phyloP scores from a whole-genome alignment of 257 asterid genomes.

The Leptodermis oblonga region DNA sequence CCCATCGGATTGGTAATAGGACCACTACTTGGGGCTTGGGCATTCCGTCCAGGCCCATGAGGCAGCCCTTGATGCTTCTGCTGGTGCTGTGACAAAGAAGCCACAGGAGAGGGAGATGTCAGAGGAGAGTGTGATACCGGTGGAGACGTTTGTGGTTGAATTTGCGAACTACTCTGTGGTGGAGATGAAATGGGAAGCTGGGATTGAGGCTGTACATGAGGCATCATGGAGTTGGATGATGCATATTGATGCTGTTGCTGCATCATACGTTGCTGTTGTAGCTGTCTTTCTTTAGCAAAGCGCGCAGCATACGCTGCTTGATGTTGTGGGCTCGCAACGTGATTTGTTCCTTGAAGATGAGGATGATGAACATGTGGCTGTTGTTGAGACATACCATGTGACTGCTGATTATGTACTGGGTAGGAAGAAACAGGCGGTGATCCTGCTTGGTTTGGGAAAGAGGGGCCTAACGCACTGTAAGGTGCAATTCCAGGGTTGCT shows the following conservation, averaged over 20 bases:
- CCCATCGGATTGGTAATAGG: constrained; percentile 43
- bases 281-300: constrained; percentile 77
- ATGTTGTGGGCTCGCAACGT: constrained; percentile 55
- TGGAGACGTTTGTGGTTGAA: constrained; percentile 48
- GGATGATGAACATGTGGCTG: constrained; percentile 38
- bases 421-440: constrained; percentile 41
- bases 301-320: constrained; percentile 74
- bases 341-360: constrained; percentile 68
- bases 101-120: constrained; percentile 45
- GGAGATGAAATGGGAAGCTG: constrained; percentile 64
- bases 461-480: constrained; percentile 30
- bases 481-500: constrained; percentile 39
- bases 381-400: constrained; percentile 34
- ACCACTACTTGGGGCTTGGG: constrained; percentile 50
- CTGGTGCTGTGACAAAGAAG: constrained; percentile 54
- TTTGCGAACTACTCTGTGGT: constrained; percentile 49
- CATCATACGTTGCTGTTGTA: constrained; percentile 50
- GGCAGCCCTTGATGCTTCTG: constrained; percentile 59
- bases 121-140: constrained; percentile 49
- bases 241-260: constrained; percentile 47
- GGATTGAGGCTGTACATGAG: constrained; percentile 60
- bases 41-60: constrained; percentile 52
- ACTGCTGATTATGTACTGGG: constrained; percentile 38
- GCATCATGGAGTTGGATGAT: constrained; percentile 53
- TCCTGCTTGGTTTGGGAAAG: constrained; percentile 38